A percentile compares a stretch with the other conserved stretches of the same genome.
Evolutionary conservation across 176 grass and related monocot genomes (phyloP).

Genomic region (Carex myosuroides): DNA sequence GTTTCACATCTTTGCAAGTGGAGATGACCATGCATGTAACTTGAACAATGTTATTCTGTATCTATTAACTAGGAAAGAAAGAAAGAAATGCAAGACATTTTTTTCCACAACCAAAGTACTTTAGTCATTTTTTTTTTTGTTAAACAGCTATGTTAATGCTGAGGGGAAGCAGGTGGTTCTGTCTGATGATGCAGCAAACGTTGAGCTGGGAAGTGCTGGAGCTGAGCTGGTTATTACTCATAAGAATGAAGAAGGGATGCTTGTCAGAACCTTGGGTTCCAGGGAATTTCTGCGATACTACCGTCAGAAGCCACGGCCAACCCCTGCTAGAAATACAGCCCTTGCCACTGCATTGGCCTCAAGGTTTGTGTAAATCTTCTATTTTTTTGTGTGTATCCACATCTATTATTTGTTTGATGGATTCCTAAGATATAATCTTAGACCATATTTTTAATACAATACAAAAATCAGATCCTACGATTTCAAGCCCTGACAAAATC

Average conservation of each 20-base stretch:
- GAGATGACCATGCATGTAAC: background rate
- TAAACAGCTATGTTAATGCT: conserved; percentile 63
- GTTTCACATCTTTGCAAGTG: background rate
- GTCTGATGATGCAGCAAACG: conserved; percentile 30
- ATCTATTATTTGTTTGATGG: conserved; percentile 2
- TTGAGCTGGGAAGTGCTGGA: conserved; percentile 75
- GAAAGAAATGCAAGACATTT: background rate
- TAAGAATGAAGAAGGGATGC: conserved; percentile 51
- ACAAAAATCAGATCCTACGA: background rate
- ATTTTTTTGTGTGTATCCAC: background rate
- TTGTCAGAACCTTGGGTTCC: conserved; percentile 58
- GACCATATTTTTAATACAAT: background rate
- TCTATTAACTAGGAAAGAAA: background rate
- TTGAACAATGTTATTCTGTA: background rate
- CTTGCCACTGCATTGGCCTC: conserved; percentile 68
- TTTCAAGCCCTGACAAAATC: background rate
- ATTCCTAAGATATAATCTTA: background rate
- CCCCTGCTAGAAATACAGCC: conserved; percentile 46
- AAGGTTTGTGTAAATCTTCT: conserved; percentile 34
- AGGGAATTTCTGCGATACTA: conserved; percentile 84
- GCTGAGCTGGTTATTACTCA: conserved; percentile 69
- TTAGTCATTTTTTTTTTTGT: background rate
- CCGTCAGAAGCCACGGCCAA: conserved; percentile 77
- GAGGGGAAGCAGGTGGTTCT: conserved; percentile 71
- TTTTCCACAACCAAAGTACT: background rate